These are phyloP conservation scores for Phytophthora pisi DNA, from an alignment of 352 stramenopile species.

Conservation along the genomic window DNA sequence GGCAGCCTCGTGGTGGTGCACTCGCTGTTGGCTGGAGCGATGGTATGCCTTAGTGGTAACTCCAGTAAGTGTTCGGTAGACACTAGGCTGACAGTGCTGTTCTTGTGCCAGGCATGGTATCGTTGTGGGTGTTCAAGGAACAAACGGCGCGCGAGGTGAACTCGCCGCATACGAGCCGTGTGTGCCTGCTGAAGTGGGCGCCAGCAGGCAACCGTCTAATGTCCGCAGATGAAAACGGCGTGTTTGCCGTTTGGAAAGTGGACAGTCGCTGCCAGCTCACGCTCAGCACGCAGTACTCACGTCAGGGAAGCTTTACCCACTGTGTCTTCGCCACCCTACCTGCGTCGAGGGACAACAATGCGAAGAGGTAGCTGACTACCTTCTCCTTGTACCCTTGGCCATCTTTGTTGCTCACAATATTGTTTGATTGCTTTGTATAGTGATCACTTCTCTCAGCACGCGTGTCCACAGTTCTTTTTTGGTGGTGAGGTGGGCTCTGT, in stretches of 20 bases:
- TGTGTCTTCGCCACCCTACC: constrained; percentile 81
- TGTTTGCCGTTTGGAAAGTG: constrained; percentile 88
- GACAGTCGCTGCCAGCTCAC: constrained; percentile 80
- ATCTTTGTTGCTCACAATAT: background rate
- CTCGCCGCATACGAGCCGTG: constrained; percentile 72
- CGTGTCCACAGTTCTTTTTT: constrained; percentile 92
- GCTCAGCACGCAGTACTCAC: constrained; percentile 84
- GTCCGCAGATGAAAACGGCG: constrained; percentile 87
- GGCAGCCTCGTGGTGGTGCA: constrained; percentile 83
- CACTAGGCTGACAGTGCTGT: constrained; percentile 3
- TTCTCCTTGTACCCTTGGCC: background rate
- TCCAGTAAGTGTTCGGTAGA: background rate
- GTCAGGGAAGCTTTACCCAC: constrained; percentile 87
- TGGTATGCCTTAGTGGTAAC: constrained; percentile 31
- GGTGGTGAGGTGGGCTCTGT: constrained; percentile 91
- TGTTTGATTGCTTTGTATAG: constrained; percentile 22
- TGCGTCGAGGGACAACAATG: constrained; percentile 43
- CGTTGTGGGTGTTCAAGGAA: constrained; percentile 82
- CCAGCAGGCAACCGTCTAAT: constrained; percentile 88
- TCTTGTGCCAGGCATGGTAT: constrained; percentile 67
- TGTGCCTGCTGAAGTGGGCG: constrained; percentile 90
- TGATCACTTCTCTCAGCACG: constrained; percentile 54
- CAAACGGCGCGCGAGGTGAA: constrained; percentile 79
- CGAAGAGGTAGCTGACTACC: constrained; percentile 44
- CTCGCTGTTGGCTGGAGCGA: constrained; percentile 87